Conservation (phyloP, 148 eudicot species). For the Rheum nobile region DNA sequence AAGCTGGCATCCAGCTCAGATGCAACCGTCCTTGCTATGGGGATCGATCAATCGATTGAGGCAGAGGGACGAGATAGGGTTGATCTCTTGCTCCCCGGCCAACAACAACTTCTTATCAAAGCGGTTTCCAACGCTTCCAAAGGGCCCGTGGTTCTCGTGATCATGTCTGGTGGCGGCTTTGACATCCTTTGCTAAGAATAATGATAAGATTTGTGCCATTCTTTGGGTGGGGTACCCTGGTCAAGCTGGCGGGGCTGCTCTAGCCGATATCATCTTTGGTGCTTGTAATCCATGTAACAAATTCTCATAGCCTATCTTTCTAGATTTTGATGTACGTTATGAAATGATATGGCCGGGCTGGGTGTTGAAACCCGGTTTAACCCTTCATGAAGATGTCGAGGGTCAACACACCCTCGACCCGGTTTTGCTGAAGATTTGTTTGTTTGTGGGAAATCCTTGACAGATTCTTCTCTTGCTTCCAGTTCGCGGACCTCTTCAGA, state of each 20-base stretch:
- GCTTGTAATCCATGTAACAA: slow-evolving; percentile 46
- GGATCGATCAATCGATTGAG: slow-evolving; percentile 63
- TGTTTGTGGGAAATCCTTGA: too few species aligned
- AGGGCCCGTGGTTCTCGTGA: slow-evolving; percentile 60
- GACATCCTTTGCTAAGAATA: slow-evolving; percentile 53
- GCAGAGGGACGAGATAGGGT: slow-evolving; percentile 49
- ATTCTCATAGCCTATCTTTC: background rate
- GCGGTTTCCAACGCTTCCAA: slow-evolving; percentile 48
- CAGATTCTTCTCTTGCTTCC: too few species aligned
- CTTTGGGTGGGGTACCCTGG: slow-evolving; percentile 85
- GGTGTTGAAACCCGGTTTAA: too few species aligned
- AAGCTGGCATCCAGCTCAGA: slow-evolving; percentile 46
- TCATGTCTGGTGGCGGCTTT: slow-evolving; percentile 76
- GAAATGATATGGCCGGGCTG: background rate
- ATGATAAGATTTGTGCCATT: slow-evolving; percentile 48
- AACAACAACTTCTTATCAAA: slow-evolving; percentile 40
- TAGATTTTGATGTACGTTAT: background rate
- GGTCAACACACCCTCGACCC: too few species aligned
- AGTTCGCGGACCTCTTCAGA: too few species aligned
- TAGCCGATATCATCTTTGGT: slow-evolving; percentile 65
- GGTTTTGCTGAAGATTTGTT: too few species aligned
- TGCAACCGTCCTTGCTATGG: slow-evolving; percentile 54
- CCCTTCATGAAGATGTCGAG: too few species aligned
- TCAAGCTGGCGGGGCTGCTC: slow-evolving; percentile 63
- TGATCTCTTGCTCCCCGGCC: slow-evolving; percentile 54